These are phyloP conservation scores for Metschnikowia similis DNA, from an alignment of 805 yeast species.

Conservation along the genomic window DNA sequence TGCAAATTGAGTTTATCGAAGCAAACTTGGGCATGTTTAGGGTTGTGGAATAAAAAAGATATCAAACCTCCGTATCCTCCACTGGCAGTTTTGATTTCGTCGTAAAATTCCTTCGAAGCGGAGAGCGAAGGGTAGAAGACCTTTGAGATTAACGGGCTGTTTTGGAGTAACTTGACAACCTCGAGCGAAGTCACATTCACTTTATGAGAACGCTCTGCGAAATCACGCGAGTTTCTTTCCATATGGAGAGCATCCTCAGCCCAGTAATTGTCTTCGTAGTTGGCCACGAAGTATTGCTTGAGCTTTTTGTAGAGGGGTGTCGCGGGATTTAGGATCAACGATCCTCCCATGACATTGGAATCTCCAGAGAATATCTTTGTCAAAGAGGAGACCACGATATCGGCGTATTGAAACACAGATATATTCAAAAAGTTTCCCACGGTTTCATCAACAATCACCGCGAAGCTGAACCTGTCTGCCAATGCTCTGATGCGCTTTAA, in stretches of 20 bases:
- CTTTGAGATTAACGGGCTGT: slow-evolving; percentile 51
- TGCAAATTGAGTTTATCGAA: slow-evolving; percentile 66
- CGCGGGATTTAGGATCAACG: slow-evolving; percentile 70
- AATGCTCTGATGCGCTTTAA: slow-evolving; percentile 58
- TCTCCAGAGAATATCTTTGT: slow-evolving; percentile 94
- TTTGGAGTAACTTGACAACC: slow-evolving; percentile 50
- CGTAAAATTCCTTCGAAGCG: slow-evolving; percentile 61
- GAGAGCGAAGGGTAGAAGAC: slow-evolving; percentile 69
- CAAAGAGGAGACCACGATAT: slow-evolving; percentile 78
- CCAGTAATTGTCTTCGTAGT: slow-evolving; percentile 77
- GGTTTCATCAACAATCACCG: slow-evolving; percentile 88
- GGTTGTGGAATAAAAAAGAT: slow-evolving; percentile 64
- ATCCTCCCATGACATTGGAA: slow-evolving; percentile 94
- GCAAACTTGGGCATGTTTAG: slow-evolving; percentile 64
- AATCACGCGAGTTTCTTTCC: slow-evolving; percentile 92
- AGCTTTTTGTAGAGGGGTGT: slow-evolving; percentile 48
- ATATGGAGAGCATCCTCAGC: slow-evolving; percentile 88
- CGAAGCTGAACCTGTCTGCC: slow-evolving; percentile 67
- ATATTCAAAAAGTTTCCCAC: slow-evolving; percentile 87
- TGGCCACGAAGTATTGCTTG: slow-evolving; percentile 46
- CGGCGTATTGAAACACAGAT: slow-evolving; percentile 78
- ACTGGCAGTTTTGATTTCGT: slow-evolving; percentile 54
- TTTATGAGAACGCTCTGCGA: slow-evolving; percentile 54
- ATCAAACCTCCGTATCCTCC: slow-evolving; percentile 92
- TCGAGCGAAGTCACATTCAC: slow-evolving; percentile 55